These are phyloP conservation scores for Aurinia saxatilis DNA, from an alignment of 345 rosid genomes.

Conservation along the genomic window DNA sequence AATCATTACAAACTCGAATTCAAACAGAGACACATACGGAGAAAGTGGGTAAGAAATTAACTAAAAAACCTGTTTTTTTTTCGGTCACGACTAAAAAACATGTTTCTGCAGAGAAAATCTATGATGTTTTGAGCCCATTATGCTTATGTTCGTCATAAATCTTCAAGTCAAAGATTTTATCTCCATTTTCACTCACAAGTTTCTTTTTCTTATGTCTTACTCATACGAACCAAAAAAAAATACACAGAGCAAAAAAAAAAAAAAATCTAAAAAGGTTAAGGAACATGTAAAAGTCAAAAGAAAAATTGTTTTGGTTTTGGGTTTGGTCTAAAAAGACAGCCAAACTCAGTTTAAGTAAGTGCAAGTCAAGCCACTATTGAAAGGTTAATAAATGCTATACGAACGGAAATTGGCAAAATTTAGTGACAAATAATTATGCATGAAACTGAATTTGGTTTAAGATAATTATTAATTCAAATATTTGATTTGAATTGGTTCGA, in stretches of 20 bases:
- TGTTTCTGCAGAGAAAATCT: conserved; percentile 68
- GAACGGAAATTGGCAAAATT: neutral
- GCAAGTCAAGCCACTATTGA: conserved; percentile 14
- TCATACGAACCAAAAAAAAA: conserved; percentile 19
- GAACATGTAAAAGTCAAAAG: conserved; percentile 16
- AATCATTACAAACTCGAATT: too few relatives aligned
- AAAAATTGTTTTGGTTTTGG: neutral
- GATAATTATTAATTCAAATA: too few relatives aligned
- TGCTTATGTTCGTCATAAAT: conserved; percentile 13
- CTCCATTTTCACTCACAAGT: conserved; percentile 2
- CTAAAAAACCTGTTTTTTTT: too few relatives aligned
- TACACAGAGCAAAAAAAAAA: neutral
- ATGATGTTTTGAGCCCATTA: conserved; percentile 46
- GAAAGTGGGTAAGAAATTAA: too few relatives aligned
- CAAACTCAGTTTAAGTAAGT: conserved; percentile 14
- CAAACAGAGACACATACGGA: too few relatives aligned
- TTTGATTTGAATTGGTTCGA: too few relatives aligned
- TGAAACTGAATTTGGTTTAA: too few relatives aligned
- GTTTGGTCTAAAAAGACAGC: conserved; percentile 11
- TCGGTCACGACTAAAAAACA: too few relatives aligned
- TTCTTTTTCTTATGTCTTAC: conserved; percentile 2
- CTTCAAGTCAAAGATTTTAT: too few relatives aligned
- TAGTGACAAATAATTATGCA: too few relatives aligned
- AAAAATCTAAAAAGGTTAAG: neutral
- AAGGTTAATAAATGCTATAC: conserved; percentile 15